phyloP scores from a whole-genome alignment of 345 rosid genomes.

The Bretschneidera sinensis region DNA sequence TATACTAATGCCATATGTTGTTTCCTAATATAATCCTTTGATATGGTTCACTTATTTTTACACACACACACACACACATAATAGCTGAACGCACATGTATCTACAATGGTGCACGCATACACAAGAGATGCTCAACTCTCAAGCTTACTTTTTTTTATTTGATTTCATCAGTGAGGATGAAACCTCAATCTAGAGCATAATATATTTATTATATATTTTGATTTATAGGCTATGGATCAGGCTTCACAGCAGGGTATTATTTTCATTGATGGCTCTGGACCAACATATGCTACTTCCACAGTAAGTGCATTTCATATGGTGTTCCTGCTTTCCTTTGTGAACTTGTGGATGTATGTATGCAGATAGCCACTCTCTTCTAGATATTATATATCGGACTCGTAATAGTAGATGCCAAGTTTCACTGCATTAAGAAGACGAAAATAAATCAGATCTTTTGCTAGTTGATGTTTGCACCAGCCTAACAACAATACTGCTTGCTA shows the following conservation, averaged over 20 bases:
- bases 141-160: not conserved
- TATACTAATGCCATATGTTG: not conserved
- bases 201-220: not conserved
- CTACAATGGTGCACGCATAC: not conserved
- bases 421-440: too few species aligned
- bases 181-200: too few species aligned
- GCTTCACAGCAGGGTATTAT: slow-evolving; percentile 72
- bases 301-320: slow-evolving; percentile 36
- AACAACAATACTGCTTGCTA: too few species aligned
- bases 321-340: slow-evolving; percentile 12
- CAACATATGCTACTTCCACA: slow-evolving; percentile 85
- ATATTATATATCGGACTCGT: too few species aligned
- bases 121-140: not conserved
- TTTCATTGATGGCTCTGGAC: slow-evolving; percentile 79
- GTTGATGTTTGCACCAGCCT: too few species aligned
- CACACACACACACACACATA: not conserved
- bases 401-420: too few species aligned
- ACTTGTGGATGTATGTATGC: slow-evolving; percentile 4
- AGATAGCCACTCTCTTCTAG: not conserved
- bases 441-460: too few species aligned
- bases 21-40: not conserved
- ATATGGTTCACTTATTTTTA: not conserved
- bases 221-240: slow-evolving; percentile 68
- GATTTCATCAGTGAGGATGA: not conserved
- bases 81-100: not conserved